Percentiles rank a stretch among this genome's conserved stretches.
Evolutionary conservation across 495 filamentous ascomycete genomes (phyloP).

Genomic region (Aspergillus bridgeri): DNA sequence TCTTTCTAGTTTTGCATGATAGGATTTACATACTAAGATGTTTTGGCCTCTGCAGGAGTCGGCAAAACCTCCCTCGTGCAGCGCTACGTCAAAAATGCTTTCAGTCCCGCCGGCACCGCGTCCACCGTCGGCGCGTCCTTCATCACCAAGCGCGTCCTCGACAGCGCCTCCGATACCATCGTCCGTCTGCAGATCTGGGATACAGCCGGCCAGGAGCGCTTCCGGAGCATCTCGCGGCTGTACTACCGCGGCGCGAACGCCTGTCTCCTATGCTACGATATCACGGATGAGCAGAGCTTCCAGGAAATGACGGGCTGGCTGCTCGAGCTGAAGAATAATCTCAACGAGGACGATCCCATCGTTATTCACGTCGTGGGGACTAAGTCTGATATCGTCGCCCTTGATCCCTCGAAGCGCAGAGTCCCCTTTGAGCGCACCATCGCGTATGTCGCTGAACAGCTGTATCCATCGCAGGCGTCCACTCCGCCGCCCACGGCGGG

Average conservation of each 20-base stretch:
- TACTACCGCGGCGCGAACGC: slow-evolving; percentile 97
- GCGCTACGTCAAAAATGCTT: slow-evolving; percentile 78
- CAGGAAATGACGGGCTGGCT: slow-evolving; percentile 93
- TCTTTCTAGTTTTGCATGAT: neutral
- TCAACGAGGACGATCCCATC: slow-evolving; percentile 57
- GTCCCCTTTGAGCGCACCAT: slow-evolving; percentile 94
- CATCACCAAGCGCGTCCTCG: slow-evolving; percentile 86
- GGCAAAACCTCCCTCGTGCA: slow-evolving; percentile 92
- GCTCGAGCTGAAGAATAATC: slow-evolving; percentile 68
- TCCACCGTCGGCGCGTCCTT: slow-evolving; percentile 93
- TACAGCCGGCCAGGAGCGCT: slow-evolving; percentile 93
- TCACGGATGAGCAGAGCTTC: slow-evolving; percentile 83
- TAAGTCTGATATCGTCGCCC: slow-evolving; percentile 84
- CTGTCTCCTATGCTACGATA: slow-evolving; percentile 91
- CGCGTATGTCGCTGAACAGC: slow-evolving; percentile 87
- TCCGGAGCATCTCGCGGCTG: slow-evolving; percentile 85
- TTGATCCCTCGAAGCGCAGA: slow-evolving; percentile 69
- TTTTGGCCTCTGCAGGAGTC: slow-evolving; percentile 54
- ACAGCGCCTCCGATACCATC: slow-evolving; percentile 72
- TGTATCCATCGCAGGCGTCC: slow-evolving; percentile 61
- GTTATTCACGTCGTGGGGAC: slow-evolving; percentile 97
- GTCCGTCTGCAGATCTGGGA: slow-evolving; percentile 92
- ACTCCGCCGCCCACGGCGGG: slow-evolving; percentile 64
- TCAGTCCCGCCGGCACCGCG: slow-evolving; percentile 61
- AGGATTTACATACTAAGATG: too few relatives aligned